phyloP scores from a whole-genome alignment of 106 monocot genomes.

The Dioscorea alata region DNA sequence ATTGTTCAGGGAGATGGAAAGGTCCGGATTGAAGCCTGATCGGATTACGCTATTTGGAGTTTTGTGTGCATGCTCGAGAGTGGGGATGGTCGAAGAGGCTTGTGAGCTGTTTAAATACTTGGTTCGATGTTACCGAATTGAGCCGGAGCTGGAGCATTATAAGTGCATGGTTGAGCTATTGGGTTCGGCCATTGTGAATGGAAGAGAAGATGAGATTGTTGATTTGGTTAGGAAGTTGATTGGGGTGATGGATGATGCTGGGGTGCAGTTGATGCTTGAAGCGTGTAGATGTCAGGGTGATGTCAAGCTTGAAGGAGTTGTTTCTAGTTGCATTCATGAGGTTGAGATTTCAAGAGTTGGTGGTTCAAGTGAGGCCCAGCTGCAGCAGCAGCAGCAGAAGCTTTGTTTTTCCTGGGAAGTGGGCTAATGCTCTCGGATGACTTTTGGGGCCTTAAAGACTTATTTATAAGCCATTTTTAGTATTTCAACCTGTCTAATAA shows the following conservation, averaged over 20 bases:
- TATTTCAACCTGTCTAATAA: no score
- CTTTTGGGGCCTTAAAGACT: no score
- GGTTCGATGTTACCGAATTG: slow-evolving; percentile 29
- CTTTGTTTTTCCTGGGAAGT: slow-evolving; percentile 12
- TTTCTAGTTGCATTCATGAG: not conserved
- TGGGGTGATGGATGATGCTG: not conserved
- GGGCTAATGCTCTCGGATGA: not conserved
- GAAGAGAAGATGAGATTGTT: not conserved
- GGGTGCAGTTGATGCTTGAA: not conserved
- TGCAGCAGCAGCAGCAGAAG: no score
- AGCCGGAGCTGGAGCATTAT: slow-evolving; percentile 36
- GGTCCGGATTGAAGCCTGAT: slow-evolving; percentile 32
- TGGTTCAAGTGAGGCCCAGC: not conserved
- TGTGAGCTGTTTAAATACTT: slow-evolving; percentile 31
- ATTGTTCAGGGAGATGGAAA: slow-evolving; percentile 56
- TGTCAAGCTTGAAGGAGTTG: slow-evolving; percentile 1
- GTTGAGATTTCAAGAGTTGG: not conserved
- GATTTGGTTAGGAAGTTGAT: slow-evolving; percentile 8
- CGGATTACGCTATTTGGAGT: slow-evolving; percentile 56
- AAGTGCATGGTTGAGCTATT: slow-evolving; percentile 51
- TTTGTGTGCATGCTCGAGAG: slow-evolving; percentile 50
- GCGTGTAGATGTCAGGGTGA: slow-evolving; percentile 7
- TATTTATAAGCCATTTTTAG: no score
- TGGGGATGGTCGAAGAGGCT: slow-evolving; percentile 37
- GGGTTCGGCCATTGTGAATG: slow-evolving; percentile 2